phyloP scores from a whole-genome alignment of 2,329 filamentous ascomycete species.

The Knufia fluminis region DNA sequence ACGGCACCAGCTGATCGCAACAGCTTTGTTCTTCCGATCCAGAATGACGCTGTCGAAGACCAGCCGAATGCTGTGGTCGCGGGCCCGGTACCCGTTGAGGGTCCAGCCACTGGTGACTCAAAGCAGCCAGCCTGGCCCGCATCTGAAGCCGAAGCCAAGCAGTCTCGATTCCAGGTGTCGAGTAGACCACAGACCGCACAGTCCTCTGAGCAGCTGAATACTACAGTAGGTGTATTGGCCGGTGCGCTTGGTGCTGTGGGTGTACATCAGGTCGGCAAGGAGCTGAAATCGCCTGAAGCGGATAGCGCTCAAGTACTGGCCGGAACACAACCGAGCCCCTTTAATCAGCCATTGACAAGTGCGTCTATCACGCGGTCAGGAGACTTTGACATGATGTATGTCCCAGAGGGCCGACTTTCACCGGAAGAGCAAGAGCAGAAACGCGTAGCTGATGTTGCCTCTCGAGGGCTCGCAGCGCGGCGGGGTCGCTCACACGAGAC shows the following conservation, averaged over 20 bases:
- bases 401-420: background rate
- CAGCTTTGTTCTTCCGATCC: background rate
- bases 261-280: background rate
- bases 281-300: background rate
- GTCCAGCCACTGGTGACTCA: too few species aligned
- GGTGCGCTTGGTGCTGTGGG: conserved; percentile 17
- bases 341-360: background rate
- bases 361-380: conserved; percentile 5
- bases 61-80: background rate
- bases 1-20: background rate
- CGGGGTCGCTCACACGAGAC: background rate
- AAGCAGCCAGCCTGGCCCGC: background rate
- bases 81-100: background rate
- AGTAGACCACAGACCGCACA: background rate
- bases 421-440: background rate
- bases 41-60: background rate
- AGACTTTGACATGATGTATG: conserved; percentile 9
- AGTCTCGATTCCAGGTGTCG: background rate
- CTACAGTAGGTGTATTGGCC: conserved; percentile 21
- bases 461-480: background rate
- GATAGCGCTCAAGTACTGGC: background rate
- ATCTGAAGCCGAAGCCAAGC: background rate
- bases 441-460: background rate
- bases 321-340: background rate
- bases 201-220: conserved; percentile 12